Evolutionary conservation across 129 eudicot genomes (phyloP).

Genomic region (sunflower (Helianthus annuus)): DNA sequence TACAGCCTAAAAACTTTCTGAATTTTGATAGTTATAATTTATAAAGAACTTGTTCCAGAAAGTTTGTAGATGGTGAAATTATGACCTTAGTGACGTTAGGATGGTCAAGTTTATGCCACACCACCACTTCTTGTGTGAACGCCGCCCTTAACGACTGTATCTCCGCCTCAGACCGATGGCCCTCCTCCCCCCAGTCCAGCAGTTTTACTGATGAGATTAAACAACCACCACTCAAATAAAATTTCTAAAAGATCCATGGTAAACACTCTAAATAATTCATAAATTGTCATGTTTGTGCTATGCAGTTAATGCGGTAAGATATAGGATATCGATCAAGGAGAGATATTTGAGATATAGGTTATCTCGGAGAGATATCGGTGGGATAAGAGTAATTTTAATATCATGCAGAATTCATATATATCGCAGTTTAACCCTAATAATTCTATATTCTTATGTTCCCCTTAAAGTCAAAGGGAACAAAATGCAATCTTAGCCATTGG

Average conservation of each 20-base stretch:
- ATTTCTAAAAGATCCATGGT: not conserved
- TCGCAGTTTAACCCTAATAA: too few species aligned
- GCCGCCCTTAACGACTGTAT: slow-evolving; percentile 67
- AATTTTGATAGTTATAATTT: not conserved
- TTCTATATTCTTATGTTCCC: too few species aligned
- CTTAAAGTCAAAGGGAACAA: too few species aligned
- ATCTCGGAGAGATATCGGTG: too few species aligned
- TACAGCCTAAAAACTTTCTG: not conserved
- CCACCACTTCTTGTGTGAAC: slow-evolving; percentile 87
- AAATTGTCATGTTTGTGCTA: slow-evolving; percentile 2
- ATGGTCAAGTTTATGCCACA: slow-evolving; percentile 90
- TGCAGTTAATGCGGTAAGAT: too few species aligned
- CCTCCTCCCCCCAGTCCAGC: slow-evolving; percentile 97
- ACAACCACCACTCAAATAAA: not conserved
- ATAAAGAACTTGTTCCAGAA: not conserved
- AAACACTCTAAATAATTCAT: too few species aligned
- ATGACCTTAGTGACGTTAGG: slow-evolving; percentile 86
- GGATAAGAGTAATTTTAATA: too few species aligned
- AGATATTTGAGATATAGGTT: too few species aligned
- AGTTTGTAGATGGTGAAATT: not conserved
- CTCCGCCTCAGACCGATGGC: slow-evolving; percentile 77
- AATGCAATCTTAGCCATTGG: too few species aligned
- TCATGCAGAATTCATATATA: too few species aligned
- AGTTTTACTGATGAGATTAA: slow-evolving; percentile 56
- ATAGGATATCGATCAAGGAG: too few species aligned